Conservation (phyloP, 1,139 yeast genomes). For the Geotrichum carabidarum region DNA sequence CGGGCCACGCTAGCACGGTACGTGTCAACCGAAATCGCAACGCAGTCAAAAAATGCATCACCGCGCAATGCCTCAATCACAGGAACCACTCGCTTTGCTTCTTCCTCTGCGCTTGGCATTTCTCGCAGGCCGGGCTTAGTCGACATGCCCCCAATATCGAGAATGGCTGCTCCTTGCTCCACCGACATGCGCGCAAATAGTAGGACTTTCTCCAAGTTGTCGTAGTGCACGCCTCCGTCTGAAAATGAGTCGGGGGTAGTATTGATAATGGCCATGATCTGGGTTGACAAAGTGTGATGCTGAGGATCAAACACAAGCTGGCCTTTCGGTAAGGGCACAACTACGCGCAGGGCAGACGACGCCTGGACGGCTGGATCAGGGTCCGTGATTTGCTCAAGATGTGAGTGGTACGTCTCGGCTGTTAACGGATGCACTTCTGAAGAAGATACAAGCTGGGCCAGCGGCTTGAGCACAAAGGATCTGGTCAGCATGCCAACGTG, state of each 20-base stretch:
- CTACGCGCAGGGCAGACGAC: constrained; percentile 31
- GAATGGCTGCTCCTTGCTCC: constrained; percentile 55
- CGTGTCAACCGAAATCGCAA: constrained; percentile 75
- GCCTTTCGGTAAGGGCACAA: constrained; percentile 33
- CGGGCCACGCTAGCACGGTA: constrained; percentile 72
- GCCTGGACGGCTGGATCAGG: constrained; percentile 32
- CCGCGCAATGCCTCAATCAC: constrained; percentile 58
- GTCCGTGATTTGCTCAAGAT: constrained; percentile 53
- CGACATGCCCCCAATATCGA: constrained; percentile 91
- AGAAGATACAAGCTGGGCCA: constrained; percentile 71
- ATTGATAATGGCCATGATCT: constrained; percentile 80
- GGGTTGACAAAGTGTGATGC: constrained; percentile 27
- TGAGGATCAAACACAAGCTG: constrained; percentile 30
- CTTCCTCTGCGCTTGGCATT: constrained; percentile 56
- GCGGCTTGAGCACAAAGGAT: constrained; percentile 82
- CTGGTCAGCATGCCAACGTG: constrained; percentile 86
- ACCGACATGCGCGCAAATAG: constrained; percentile 44
- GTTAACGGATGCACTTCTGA: constrained; percentile 70
- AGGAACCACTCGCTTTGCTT: constrained; percentile 62
- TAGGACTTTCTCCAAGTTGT: constrained; percentile 40
- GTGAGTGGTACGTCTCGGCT: constrained; percentile 71
- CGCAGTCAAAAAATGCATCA: constrained; percentile 24
- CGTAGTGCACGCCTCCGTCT: constrained; percentile 63
- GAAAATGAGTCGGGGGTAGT: constrained; percentile 94
- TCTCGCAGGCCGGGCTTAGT: constrained; percentile 70